A percentile compares a stretch with the other conserved stretches of the same genome.
Evolutionary conservation across 345 rosid species (phyloP).

Genomic region (Euphorbia lathyris): DNA sequence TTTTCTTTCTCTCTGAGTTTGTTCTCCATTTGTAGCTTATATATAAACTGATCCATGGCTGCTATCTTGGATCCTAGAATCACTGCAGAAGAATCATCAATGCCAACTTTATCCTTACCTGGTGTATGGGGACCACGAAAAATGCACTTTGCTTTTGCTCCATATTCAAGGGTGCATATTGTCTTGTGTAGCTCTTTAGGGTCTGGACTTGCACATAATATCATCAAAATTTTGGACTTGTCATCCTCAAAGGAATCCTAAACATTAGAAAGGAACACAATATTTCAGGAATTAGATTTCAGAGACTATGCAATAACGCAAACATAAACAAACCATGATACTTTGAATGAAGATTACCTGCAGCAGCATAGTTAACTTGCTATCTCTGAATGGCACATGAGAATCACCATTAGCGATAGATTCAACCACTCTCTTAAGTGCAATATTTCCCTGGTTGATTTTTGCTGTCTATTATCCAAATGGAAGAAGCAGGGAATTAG

Average conservation of each 20-base stretch:
- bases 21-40: conserved; percentile 81
- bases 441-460: conserved; percentile 94
- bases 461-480: conserved; percentile 70
- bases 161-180: conserved; percentile 93
- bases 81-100: conserved; percentile 59
- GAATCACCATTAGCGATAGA: conserved; percentile 99
- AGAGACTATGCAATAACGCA: not conserved
- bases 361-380: conserved; percentile 91
- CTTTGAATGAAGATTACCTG: conserved; percentile 45
- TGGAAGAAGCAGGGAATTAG: conserved; percentile 20
- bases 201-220: conserved; percentile 95
- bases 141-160: conserved; percentile 97
- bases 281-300: not conserved
- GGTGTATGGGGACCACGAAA: conserved; percentile 82
- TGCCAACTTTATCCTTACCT: conserved; percentile 55
- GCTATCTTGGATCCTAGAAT: conserved; percentile 72
- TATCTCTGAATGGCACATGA: conserved; percentile 97
- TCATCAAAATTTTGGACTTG: conserved; percentile 88
- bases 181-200: conserved; percentile 93
- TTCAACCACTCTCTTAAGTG: conserved; percentile 92
- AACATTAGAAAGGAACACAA: not conserved
- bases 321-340: not conserved
- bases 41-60: conserved; percentile 88
- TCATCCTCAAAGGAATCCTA: conserved; percentile 99
- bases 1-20: conserved; percentile 75